Evolutionary conservation across 139 green algal species (phyloP).

Genomic region (Chlorella sp.): DNA sequence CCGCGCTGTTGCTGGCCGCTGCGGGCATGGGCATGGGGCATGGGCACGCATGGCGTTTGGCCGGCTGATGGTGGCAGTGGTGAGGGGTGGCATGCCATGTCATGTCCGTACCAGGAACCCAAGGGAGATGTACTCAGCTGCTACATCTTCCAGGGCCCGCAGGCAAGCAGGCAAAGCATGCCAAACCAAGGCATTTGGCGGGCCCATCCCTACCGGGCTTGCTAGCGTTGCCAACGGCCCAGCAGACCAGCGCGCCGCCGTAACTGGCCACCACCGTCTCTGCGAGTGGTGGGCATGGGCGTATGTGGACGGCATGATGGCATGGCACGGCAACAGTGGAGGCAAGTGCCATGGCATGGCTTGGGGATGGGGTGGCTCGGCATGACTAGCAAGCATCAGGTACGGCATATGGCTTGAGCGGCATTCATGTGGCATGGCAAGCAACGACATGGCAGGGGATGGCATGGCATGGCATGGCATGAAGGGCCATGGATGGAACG

Average conservation of each 20-base stretch:
- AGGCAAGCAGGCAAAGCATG: no score
- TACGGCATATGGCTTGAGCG: no score
- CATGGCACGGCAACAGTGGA: background rate
- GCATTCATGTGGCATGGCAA: no score
- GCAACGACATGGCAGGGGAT: no score
- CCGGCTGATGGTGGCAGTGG: background rate
- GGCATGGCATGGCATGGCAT: no score
- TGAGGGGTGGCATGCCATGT: no score
- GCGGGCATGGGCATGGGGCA: background rate
- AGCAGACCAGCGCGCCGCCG: slow-evolving; percentile 49
- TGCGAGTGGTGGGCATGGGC: background rate
- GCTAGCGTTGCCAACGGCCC: slow-evolving; percentile 37
- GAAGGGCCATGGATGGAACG: no score
- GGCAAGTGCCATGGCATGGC: background rate
- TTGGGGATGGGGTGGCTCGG: background rate
- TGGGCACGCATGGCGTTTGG: background rate
- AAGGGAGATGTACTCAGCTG: background rate
- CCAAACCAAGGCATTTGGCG: background rate
- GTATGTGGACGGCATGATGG: background rate
- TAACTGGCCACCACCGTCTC: slow-evolving; percentile 31
- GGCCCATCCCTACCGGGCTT: background rate
- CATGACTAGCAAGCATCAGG: background rate
- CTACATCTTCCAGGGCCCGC: no score
- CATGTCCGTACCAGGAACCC: no score
- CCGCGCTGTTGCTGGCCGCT: slow-evolving; percentile 6